A percentile compares a stretch with the other conserved stretches of the same genome.
phyloP scores from a whole-genome alignment of 768 basidiomycete species.

The Lactarius sanguifluus region DNA sequence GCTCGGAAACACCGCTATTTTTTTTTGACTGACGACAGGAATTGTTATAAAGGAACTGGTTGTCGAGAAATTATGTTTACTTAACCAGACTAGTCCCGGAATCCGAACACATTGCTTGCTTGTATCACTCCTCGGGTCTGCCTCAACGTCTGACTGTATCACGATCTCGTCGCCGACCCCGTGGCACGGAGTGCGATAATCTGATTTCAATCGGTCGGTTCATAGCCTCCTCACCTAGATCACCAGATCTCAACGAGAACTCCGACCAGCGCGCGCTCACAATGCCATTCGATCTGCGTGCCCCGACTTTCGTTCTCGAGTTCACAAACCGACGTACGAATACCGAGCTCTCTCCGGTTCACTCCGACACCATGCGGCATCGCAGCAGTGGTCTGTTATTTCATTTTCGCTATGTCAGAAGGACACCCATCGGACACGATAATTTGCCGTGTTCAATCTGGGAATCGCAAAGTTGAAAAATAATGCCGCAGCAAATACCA shows the following conservation, averaged over 20 bases:
- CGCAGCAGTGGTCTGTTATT: no score
- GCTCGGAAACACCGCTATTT: slow-evolving; percentile 16
- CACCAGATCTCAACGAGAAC: slow-evolving; percentile 11
- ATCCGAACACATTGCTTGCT: slow-evolving; percentile 8
- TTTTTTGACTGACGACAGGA: slow-evolving; percentile 24
- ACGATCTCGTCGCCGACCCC: slow-evolving; percentile 2
- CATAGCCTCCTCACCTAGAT: slow-evolving; percentile 5
- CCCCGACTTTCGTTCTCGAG: not conserved
- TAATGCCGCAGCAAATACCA: no score
- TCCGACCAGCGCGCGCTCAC: not conserved
- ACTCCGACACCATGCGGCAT: not conserved
- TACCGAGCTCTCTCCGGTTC: slow-evolving; percentile 1
- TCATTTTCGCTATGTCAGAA: not conserved
- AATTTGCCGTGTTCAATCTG: not conserved
- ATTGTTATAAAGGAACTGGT: not conserved
- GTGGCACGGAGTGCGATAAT: slow-evolving; percentile 14
- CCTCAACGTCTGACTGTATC: not conserved
- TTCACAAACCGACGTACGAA: not conserved
- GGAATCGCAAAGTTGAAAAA: not conserved
- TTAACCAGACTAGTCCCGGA: not conserved
- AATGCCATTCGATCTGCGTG: not conserved
- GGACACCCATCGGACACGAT: not conserved
- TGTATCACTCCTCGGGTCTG: not conserved
- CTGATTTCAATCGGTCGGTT: slow-evolving; percentile 14
- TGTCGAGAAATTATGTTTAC: not conserved